Conservation (phyloP, 148 eudicot genomes). For the Camellia granthamiana region DNA sequence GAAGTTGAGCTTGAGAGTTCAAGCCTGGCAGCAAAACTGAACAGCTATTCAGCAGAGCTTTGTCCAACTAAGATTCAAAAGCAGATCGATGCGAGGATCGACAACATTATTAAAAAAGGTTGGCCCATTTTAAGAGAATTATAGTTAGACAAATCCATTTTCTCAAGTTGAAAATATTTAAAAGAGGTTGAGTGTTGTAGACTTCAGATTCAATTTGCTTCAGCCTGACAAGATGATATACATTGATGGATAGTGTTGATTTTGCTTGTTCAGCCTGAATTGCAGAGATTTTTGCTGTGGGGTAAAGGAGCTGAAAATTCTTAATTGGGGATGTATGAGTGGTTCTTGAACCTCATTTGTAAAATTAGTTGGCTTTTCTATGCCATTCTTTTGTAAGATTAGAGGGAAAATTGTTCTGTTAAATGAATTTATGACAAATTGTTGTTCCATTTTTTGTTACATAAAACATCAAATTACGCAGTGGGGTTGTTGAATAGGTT, state of each 20-base stretch:
- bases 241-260: background rate
- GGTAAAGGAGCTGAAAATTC: constrained; percentile 1
- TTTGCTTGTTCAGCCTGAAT: background rate
- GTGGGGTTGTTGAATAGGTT: too few species aligned
- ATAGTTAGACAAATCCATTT: constrained; percentile 26
- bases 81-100: constrained; percentile 72
- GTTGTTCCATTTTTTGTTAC: too few species aligned
- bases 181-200: background rate
- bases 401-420: background rate
- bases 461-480: too few species aligned
- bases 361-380: background rate
- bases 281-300: background rate
- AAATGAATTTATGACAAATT: background rate
- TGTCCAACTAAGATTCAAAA: constrained; percentile 69
- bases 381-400: background rate
- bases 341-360: background rate
- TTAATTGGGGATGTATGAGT: background rate
- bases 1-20: constrained; percentile 91
- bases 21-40: constrained; percentile 75
- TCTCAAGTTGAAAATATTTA: background rate
- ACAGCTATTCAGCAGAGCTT: constrained; percentile 90
- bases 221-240: constrained; percentile 5
- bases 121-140: constrained; percentile 84
- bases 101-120: constrained; percentile 74
- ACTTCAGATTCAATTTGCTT: background rate